Percentiles rank a stretch among this genome's conserved stretches.
Evolutionary conservation across 2,329 filamentous ascomycete species (phyloP).

Genomic region (Dothideomycetes sp.): DNA sequence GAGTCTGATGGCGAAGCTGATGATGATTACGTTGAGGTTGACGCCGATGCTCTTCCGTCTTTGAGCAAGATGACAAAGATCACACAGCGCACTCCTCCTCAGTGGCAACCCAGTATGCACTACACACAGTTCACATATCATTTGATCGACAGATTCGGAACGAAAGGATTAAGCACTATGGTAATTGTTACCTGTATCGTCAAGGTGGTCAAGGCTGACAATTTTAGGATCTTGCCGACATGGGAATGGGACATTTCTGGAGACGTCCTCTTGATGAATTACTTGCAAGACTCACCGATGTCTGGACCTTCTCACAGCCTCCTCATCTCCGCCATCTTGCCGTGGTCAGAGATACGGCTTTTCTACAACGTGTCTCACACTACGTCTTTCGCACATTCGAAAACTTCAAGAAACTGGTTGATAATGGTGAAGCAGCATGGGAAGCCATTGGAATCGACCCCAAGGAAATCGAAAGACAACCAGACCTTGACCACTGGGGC

Average conservation of each 20-base stretch:
- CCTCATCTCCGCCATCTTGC: conserved; percentile 47
- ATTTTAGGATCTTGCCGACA: conserved; percentile 28
- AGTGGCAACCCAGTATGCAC: conserved; percentile 46
- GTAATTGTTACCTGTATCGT: conserved; percentile 21
- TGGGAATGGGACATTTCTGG: conserved; percentile 42
- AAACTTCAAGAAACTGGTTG: conserved; percentile 46
- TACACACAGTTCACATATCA: conserved; percentile 46
- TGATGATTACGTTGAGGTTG: conserved; percentile 22
- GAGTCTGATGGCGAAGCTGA: conserved; percentile 14
- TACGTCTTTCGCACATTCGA: conserved; percentile 47
- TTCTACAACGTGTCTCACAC: conserved; percentile 38
- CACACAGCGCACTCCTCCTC: conserved; percentile 34
- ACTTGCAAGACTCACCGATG: conserved; percentile 44
- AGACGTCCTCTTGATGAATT: conserved; percentile 46
- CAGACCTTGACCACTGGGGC: conserved; percentile 38
- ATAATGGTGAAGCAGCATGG: conserved; percentile 42
- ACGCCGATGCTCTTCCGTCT: conserved; percentile 7
- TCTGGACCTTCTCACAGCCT: conserved; percentile 51
- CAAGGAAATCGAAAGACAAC: conserved; percentile 17
- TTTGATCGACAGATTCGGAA: conserved; percentile 38
- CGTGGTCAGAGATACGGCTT: conserved; percentile 45
- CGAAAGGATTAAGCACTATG: conserved; percentile 40
- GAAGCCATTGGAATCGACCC: conserved; percentile 32
- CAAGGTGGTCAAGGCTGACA: background rate
- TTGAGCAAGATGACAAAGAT: conserved; percentile 2